phyloP scores from a whole-genome alignment of 441 rosid species.

The Gossypium laxum region DNA sequence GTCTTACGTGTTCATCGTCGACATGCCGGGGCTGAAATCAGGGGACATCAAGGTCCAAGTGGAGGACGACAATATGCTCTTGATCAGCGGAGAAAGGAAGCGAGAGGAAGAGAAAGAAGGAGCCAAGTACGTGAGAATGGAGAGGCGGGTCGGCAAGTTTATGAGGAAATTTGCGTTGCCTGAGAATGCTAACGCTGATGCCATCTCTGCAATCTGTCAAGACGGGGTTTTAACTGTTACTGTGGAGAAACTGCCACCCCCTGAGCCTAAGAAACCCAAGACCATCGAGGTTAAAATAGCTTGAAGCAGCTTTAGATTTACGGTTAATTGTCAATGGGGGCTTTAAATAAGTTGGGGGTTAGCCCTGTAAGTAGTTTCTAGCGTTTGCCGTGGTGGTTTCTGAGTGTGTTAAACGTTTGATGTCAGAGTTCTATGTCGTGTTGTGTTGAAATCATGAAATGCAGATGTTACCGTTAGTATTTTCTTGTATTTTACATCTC shows the following conservation, averaged over 20 bases:
- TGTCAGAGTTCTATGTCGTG: not conserved
- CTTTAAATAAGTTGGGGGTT: conserved; percentile 2
- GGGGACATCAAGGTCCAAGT: conserved; percentile 47
- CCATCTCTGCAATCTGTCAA: conserved; percentile 38
- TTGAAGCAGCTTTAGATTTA: not conserved
- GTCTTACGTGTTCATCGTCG: conserved; percentile 39
- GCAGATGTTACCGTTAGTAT: not conserved
- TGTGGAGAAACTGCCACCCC: conserved; percentile 47
- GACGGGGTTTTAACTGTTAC: conserved; percentile 54
- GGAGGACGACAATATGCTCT: conserved; percentile 43
- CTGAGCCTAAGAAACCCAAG: conserved; percentile 35
- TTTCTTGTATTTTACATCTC: not conserved
- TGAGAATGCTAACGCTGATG: conserved; percentile 43
- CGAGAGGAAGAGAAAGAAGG: conserved; percentile 53
- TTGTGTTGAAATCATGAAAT: not conserved
- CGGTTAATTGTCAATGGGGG: too few species aligned
- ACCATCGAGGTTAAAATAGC: conserved; percentile 42
- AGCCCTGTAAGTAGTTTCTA: not conserved
- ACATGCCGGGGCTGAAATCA: conserved; percentile 53
- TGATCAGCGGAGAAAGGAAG: conserved; percentile 49
- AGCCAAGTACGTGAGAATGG: conserved; percentile 47
- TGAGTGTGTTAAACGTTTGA: not conserved
- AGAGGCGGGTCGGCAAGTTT: conserved; percentile 48
- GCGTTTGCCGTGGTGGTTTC: not conserved
- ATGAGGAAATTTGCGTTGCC: conserved; percentile 58